phyloP scores from a whole-genome alignment of 169 alveolate genomes.

The Eimeria tenella region DNA sequence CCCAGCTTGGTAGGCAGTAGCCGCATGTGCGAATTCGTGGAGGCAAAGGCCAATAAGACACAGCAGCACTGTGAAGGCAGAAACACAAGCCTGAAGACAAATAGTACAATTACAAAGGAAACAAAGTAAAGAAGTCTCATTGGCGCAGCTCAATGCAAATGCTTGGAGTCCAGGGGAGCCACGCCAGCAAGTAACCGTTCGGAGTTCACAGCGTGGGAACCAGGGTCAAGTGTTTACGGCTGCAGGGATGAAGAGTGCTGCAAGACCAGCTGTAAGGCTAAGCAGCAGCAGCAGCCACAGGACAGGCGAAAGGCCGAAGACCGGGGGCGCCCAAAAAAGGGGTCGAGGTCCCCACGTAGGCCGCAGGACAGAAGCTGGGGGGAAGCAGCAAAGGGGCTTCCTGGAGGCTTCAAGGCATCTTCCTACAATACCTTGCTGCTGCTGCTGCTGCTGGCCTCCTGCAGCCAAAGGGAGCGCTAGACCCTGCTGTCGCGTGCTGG shows the following conservation, averaged over 20 bases:
- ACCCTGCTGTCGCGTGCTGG: not conserved
- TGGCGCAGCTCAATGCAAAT: too few relatives aligned
- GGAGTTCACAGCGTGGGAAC: too few relatives aligned
- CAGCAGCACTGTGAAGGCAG: not conserved
- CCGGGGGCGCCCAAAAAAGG: not conserved
- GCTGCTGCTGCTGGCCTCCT: not conserved
- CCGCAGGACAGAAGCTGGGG: not conserved
- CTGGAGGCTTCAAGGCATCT: not conserved
- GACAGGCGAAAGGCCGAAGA: constrained; percentile 20
- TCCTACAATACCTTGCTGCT: not conserved
- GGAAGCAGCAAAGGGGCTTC: constrained; percentile 15
- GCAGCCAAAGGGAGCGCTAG: not conserved
- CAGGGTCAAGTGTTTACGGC: not conserved
- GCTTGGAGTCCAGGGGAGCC: too few relatives aligned
- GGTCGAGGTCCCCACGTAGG: not conserved
- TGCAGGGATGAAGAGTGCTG: not conserved
- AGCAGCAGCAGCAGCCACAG: not conserved
- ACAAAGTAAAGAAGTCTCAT: too few relatives aligned
- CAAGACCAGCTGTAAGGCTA: not conserved
- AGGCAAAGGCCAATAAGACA: constrained; percentile 1
- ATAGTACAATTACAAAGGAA: too few relatives aligned
- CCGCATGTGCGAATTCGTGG: constrained; percentile 19
- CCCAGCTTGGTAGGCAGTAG: not conserved
- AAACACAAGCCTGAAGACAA: not conserved
- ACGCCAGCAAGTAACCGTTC: too few relatives aligned